phyloP scores from a whole-genome alignment of 2,329 filamentous ascomycete species.

The Grosmannia serpens region DNA sequence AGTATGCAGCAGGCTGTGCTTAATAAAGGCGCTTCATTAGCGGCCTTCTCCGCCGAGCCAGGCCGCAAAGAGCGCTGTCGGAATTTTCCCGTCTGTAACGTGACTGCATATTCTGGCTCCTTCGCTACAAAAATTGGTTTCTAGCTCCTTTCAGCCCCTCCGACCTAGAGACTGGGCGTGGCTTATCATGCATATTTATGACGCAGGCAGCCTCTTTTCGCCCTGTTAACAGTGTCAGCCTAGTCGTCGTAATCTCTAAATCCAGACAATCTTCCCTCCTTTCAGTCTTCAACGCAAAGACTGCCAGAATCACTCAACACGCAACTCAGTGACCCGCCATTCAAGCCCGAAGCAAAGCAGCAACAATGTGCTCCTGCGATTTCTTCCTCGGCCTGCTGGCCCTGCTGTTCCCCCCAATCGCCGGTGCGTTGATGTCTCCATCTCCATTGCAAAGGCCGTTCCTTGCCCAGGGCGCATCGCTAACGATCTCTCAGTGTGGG shows the following conservation, averaged over 20 bases:
- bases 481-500: constrained; percentile 61
- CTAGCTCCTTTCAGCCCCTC: background rate
- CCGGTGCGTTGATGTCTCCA: constrained; percentile 34
- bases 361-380: constrained; percentile 46
- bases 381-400: constrained; percentile 53
- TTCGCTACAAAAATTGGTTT: background rate
- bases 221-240: background rate
- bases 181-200: background rate
- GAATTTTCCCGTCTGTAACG: background rate
- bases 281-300: background rate
- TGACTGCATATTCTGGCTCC: background rate
- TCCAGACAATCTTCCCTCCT: background rate
- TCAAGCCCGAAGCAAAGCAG: background rate
- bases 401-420: constrained; percentile 53
- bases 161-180: too few relatives aligned
- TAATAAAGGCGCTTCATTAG: background rate
- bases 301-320: background rate
- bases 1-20: too few relatives aligned
- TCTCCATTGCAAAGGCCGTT: background rate
- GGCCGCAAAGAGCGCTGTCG: background rate
- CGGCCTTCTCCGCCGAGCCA: background rate
- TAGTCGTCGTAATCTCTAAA: background rate
- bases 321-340: background rate
- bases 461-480: constrained; percentile 6
- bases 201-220: background rate